Conservation (phyloP, 1,284 basidiomycete genomes). For the Sporisorium iseilematis-ciliati region DNA sequence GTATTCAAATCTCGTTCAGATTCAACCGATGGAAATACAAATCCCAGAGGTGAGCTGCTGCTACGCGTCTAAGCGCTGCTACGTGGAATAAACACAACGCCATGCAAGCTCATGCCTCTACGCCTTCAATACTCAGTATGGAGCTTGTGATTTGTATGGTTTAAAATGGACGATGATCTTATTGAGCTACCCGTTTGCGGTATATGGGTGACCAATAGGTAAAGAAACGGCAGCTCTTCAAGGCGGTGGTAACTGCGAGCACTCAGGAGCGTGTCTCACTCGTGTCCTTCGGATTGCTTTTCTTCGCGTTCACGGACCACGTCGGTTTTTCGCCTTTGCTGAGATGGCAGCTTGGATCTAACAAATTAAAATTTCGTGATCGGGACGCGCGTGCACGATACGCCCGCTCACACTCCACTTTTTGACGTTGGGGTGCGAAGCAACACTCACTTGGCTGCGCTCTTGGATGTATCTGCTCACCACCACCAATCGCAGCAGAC, state of each 20-base stretch:
- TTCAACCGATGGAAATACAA: neutral
- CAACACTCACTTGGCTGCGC: conserved; percentile 13
- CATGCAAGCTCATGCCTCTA: neutral
- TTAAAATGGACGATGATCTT: no score
- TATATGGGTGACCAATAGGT: neutral
- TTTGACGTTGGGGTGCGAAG: conserved; percentile 3
- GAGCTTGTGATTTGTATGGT: no score
- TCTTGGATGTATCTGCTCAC: neutral
- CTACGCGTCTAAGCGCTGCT: neutral
- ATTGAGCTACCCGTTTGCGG: no score
- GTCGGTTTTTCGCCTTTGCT: neutral
- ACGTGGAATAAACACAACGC: conserved; percentile 1
- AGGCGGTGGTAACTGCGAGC: neutral
- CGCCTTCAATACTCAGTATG: no score
- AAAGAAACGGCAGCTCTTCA: neutral
- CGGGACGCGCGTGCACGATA: conserved; percentile 41
- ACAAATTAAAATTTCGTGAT: conserved; percentile 24
- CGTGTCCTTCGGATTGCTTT: neutral
- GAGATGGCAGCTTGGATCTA: neutral
- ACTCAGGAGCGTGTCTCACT: neutral
- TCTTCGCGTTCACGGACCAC: conserved; percentile 41
- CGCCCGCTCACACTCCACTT: conserved; percentile 21
- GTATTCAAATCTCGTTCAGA: neutral
- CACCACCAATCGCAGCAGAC: neutral
- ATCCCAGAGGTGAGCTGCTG: neutral